A percentile compares a stretch with the other conserved stretches of the same genome.
Conservation (phyloP, 2,329 filamentous ascomycete species). For the Colletotrichum higginsianum region DNA sequence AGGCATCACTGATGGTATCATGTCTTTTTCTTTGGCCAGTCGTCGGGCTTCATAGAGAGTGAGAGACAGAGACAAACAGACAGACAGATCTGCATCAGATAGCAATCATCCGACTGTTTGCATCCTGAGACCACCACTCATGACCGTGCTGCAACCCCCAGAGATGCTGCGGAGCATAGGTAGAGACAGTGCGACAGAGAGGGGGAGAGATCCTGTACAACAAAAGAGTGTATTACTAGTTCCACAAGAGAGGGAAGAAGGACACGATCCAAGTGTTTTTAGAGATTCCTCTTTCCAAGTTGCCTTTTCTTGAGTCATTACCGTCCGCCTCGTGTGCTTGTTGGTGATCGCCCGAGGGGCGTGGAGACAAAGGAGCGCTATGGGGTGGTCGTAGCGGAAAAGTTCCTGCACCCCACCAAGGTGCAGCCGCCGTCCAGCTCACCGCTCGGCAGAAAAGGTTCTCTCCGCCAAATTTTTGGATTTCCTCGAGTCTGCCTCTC, state of each 20-base stretch:
- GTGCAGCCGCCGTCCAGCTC: constrained; percentile 14
- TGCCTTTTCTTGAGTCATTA: not conserved
- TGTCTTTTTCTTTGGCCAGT: constrained; percentile 27
- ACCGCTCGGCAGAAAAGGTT: constrained; percentile 59
- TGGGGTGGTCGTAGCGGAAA: constrained; percentile 33
- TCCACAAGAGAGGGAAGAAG: not conserved
- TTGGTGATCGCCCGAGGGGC: constrained; percentile 9
- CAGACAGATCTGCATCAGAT: constrained; percentile 39
- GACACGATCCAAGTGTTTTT: constrained; percentile 18
- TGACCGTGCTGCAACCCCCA: constrained; percentile 18
- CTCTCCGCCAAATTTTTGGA: constrained; percentile 55
- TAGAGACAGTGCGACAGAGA: not conserved
- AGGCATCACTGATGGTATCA: constrained; percentile 32
- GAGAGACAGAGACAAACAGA: constrained; percentile 3
- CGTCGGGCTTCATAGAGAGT: constrained; percentile 36
- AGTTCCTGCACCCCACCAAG: constrained; percentile 35
- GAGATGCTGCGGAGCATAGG: not conserved
- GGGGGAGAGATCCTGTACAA: constrained; percentile 37
- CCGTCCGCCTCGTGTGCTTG: not conserved
- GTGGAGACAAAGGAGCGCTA: not conserved
- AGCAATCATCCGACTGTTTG: constrained; percentile 41
- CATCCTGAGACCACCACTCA: constrained; percentile 24
- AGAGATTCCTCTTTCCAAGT: not conserved
- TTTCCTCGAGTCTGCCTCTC: constrained; percentile 45
- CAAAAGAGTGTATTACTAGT: constrained; percentile 41